Conservation (phyloP, 1,139 yeast genomes). For the Pichia cactophila region DNA sequence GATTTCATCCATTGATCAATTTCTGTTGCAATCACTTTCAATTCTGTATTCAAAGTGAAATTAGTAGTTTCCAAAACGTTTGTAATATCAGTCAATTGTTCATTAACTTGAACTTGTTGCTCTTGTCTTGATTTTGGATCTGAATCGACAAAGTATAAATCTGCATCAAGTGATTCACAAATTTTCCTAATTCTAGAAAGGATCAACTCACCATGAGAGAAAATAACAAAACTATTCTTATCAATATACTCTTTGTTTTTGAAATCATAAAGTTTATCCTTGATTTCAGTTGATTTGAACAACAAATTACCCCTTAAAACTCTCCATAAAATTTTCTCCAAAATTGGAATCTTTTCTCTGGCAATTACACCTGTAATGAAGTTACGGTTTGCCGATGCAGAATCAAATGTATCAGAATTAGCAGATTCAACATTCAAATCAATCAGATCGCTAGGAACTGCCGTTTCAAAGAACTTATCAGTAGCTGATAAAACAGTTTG, state of each 20-base stretch:
- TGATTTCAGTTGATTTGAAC: conserved; percentile 43
- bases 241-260: conserved; percentile 32
- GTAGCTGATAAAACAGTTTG: conserved; percentile 65
- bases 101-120: conserved; percentile 46
- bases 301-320: conserved; percentile 49
- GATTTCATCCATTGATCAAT: conserved; percentile 61
- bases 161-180: conserved; percentile 46
- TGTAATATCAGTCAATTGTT: conserved; percentile 48
- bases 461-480: conserved; percentile 53
- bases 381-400: conserved; percentile 32
- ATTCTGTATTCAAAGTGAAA: conserved; percentile 58
- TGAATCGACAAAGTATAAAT: conserved; percentile 41
- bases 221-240: conserved; percentile 45
- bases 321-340: conserved; percentile 50
- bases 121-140: conserved; percentile 41
- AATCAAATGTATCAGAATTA: background rate
- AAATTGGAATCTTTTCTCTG: conserved; percentile 38
- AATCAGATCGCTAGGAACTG: conserved; percentile 20
- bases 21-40: conserved; percentile 60
- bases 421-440: conserved; percentile 26
- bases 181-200: conserved; percentile 42
- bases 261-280: conserved; percentile 33
- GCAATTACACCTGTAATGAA: conserved; percentile 45
- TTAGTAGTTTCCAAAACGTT: conserved; percentile 51
- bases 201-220: conserved; percentile 49